Evolutionary conservation across 192 early-diverging fungal genomes (phyloP).

Genomic region (Cladochytrium replicatum): DNA sequence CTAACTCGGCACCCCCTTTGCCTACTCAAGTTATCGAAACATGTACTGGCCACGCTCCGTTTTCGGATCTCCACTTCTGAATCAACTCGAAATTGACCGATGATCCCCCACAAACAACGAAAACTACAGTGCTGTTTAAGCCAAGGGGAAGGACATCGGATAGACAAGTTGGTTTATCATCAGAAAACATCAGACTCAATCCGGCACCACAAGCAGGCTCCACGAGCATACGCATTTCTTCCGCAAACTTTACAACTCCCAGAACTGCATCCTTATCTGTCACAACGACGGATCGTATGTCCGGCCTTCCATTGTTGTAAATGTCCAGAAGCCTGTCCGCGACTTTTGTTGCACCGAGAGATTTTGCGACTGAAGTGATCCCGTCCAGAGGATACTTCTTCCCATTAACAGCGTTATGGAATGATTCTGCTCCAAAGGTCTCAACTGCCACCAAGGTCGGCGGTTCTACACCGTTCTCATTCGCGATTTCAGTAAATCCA

Average conservation of each 20-base stretch:
- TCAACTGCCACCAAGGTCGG: constrained; percentile 23
- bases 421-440: constrained; percentile 20
- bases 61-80: constrained; percentile 6
- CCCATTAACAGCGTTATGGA: constrained; percentile 6
- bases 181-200: constrained; percentile 3
- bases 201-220: constrained; percentile 29
- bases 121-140: constrained; percentile 9
- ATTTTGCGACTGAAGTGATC: constrained; percentile 26
- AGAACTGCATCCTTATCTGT: constrained; percentile 19
- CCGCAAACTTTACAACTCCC: constrained; percentile 13
- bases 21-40: too few relatives aligned
- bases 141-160: constrained; percentile 9
- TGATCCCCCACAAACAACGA: constrained; percentile 25
- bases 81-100: constrained; percentile 16
- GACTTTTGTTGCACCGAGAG: constrained; percentile 22
- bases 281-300: constrained; percentile 13
- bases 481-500: too few relatives aligned
- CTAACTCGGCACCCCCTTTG: too few relatives aligned
- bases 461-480: too few relatives aligned
- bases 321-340: constrained; percentile 6
- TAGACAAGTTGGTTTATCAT: not conserved
- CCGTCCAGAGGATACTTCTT: too few relatives aligned
- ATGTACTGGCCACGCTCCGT: too few relatives aligned
- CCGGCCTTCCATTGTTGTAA: not conserved
- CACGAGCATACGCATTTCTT: constrained; percentile 18